Conservation (phyloP, 805 yeast genomes). For the Cyberlindnera xishuangbannaensis region DNA sequence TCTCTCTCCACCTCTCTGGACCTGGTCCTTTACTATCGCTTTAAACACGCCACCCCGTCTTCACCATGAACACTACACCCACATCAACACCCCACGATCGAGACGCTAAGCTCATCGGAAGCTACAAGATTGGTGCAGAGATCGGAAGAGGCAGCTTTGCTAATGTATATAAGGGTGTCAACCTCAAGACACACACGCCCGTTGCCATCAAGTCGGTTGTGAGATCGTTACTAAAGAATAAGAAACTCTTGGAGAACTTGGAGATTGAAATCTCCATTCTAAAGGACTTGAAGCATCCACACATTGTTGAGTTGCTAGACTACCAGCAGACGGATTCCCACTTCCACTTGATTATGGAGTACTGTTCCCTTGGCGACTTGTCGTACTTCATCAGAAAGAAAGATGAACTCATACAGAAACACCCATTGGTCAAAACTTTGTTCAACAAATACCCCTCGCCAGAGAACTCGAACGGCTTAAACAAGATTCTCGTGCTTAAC, state of each 20-base stretch:
- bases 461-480: slow-evolving; percentile 68
- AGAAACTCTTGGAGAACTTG: slow-evolving; percentile 82
- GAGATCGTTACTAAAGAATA: slow-evolving; percentile 73
- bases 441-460: slow-evolving; percentile 83
- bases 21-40: no score
- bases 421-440: slow-evolving; percentile 73
- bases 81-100: slow-evolving; percentile 7
- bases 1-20: no score
- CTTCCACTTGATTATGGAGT: slow-evolving; percentile 92
- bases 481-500: slow-evolving; percentile 72
- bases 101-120: slow-evolving; percentile 18
- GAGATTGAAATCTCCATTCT: slow-evolving; percentile 89
- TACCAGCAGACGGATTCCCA: slow-evolving; percentile 72
- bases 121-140: slow-evolving; percentile 37
- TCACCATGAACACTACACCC: no score
- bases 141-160: slow-evolving; percentile 97
- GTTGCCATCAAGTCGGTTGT: slow-evolving; percentile 90
- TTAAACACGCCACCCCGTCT: no score
- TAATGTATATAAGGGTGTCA: slow-evolving; percentile 81
- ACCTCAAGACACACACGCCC: slow-evolving; percentile 44
- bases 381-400: slow-evolving; percentile 79
- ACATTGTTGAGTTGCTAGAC: slow-evolving; percentile 81
- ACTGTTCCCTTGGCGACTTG: slow-evolving; percentile 91
- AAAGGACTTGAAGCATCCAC: slow-evolving; percentile 86
- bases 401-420: slow-evolving; percentile 61